Conservation (phyloP, 495 filamentous ascomycete species). For the Melanomma pulvis-pyrius region DNA sequence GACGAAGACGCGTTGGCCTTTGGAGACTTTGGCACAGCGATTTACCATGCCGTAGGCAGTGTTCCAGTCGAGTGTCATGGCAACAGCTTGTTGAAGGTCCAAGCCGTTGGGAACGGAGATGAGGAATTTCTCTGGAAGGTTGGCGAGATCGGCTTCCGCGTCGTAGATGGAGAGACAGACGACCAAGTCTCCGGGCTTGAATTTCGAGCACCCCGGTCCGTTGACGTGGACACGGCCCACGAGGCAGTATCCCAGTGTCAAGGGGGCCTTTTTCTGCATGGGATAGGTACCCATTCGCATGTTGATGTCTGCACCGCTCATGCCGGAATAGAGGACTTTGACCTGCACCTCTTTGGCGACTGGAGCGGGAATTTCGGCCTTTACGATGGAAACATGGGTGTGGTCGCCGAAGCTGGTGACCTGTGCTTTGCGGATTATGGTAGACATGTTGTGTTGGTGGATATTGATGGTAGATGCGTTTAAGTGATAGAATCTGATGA, state of each 20-base stretch:
- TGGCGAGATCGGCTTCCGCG: conserved; percentile 46
- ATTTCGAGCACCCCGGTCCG: conserved; percentile 39
- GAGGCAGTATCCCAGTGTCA: conserved; percentile 51
- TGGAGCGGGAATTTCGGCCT: conserved; percentile 40
- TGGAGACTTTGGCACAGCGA: conserved; percentile 42
- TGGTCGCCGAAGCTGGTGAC: conserved; percentile 46
- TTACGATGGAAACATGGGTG: conserved; percentile 42
- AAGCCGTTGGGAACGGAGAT: conserved; percentile 45
- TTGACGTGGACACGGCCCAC: conserved; percentile 44
- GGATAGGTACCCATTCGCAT: conserved; percentile 52
- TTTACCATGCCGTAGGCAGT: conserved; percentile 51
- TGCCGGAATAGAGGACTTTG: conserved; percentile 47
- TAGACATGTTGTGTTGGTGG: conserved; percentile 24
- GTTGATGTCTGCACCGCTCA: conserved; percentile 49
- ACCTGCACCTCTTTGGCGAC: conserved; percentile 47
- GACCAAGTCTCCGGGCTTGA: conserved; percentile 45
- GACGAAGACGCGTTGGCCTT: conserved; percentile 50
- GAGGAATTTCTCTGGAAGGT: conserved; percentile 49
- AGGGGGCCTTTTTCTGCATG: conserved; percentile 45
- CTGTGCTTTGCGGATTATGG: conserved; percentile 49
- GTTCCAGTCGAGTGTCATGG: conserved; percentile 47
- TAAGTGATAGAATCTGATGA: background rate
- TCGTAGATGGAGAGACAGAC: conserved; percentile 49
- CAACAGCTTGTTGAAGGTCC: conserved; percentile 43
- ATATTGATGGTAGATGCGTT: background rate